Evolutionary conservation across 306 rosid genomes (phyloP).

Genomic region (Benincasa hispida): DNA sequence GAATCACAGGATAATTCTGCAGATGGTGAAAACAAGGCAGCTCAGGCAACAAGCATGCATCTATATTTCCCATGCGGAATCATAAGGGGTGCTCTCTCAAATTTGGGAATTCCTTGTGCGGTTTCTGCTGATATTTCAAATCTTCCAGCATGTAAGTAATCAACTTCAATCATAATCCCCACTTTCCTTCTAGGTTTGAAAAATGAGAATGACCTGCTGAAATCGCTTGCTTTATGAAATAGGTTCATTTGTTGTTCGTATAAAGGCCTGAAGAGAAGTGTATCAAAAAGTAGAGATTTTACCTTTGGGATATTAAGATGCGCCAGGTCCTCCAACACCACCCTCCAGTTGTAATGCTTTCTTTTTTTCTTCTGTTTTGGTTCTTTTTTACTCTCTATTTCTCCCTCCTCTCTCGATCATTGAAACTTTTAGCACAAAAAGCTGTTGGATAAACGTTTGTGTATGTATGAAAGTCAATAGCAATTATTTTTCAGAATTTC

Average conservation of each 20-base stretch:
- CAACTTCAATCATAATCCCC: not conserved
- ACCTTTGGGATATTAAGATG: not conserved
- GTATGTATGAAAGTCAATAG: not conserved
- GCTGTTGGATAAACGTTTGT: not conserved
- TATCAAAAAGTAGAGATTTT: not conserved
- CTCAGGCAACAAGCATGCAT: slow-evolving; percentile 79
- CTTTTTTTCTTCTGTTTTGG: not conserved
- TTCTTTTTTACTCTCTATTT: not conserved
- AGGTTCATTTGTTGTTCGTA: slow-evolving; percentile 93
- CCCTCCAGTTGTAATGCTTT: not conserved
- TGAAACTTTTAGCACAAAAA: not conserved
- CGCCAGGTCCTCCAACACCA: not conserved
- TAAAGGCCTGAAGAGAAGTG: slow-evolving; percentile 48
- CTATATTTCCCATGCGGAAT: slow-evolving; percentile 92
- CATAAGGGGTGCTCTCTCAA: slow-evolving; percentile 92
- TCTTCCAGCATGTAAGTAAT: slow-evolving; percentile 84
- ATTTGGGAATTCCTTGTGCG: slow-evolving; percentile 93
- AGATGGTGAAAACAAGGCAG: slow-evolving; percentile 45
- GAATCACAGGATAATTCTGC: slow-evolving; percentile 43
- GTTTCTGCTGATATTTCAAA: slow-evolving; percentile 85
- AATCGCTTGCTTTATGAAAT: slow-evolving; percentile 1
- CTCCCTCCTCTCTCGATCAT: not conserved
- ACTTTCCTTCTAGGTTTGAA: not conserved
- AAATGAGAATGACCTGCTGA: not conserved
- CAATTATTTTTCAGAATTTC: not conserved